Base-by-base conservation (phyloP, 345 rosid genomes). In the Syzygium grande region DNA sequence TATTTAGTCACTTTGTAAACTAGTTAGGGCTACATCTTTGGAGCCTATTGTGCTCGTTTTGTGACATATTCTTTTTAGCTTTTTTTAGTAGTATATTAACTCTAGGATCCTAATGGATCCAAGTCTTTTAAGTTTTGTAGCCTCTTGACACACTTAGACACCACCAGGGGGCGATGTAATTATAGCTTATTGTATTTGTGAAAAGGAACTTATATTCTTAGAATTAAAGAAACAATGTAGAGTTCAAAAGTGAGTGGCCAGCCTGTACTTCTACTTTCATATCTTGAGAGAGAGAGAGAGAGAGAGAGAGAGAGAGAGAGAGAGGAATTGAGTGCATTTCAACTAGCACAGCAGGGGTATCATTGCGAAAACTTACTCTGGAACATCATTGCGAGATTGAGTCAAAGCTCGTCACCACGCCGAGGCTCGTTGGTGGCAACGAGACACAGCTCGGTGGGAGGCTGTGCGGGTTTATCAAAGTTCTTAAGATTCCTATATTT, bases 1-100 rank as follows among this genome's bases (percentile, higher is more conserved):
- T 56, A 15, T 51, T 38, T 34, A 51, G 49, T 56, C 27, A 29
- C n/a, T 38, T 17, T 43, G 84, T 84, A 84, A n/a, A 61, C 4
- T 88, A 52, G 84, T 84, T 88, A 88, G 84, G 83, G 25, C 38
- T 87, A 85, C 80, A 85, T 27, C 9, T 73, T 92, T 87, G 90
- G 65, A 73, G 84, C 87, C 22, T n/a, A 54, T 34, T 49, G 51
- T 54, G 30, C 85, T 30, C 52, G 16, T 56, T 58, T 49, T 68
- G 59, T 73, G 61, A 30, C 85, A 38, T 68, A 52, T 68, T 29
- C 23, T 77, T 68, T 34, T 78, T 34, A 15, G 19, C 23, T 51
- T 34, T 43, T 15, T 23, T 21, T 2, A 9, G 2, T 9, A 54
- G 84, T 78, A 27, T 87, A 27, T 73, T 13, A 46, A 30, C 25